These are phyloP conservation scores for Sclerotinia sclerotiorum DNA, from an alignment of 2,329 filamentous ascomycete genomes.

Conservation along the genomic window DNA sequence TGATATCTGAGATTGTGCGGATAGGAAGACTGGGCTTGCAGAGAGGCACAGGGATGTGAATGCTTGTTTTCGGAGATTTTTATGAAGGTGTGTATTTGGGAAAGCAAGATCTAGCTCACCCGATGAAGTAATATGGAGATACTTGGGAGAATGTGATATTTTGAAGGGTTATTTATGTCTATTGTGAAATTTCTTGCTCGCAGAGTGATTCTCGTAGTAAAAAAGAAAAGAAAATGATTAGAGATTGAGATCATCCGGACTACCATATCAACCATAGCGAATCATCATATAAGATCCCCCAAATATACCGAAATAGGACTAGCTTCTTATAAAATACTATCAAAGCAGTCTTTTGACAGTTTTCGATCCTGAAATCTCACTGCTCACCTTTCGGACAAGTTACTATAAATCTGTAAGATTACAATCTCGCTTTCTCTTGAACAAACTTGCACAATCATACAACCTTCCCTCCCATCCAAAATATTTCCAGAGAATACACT, in stretches of 20 bases:
- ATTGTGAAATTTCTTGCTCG: background rate
- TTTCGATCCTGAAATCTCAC: too few species aligned
- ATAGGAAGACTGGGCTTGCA: background rate
- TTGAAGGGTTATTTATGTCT: background rate
- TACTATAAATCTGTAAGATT: background rate
- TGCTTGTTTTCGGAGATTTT: background rate
- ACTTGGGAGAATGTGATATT: too few species aligned
- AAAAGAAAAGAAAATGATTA: background rate
- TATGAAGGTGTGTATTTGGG: background rate
- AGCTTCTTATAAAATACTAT: background rate
- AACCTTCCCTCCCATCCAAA: background rate
- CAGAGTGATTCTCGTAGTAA: fast-evolving
- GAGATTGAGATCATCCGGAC: too few species aligned
- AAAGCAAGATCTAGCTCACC: background rate
- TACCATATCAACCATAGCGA: too few species aligned
- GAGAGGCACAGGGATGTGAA: background rate
- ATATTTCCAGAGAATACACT: background rate
- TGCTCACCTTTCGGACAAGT: background rate
- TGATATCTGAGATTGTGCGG: background rate
- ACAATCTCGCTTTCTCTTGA: background rate
- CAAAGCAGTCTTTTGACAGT: background rate
- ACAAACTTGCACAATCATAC: background rate
- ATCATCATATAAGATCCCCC: background rate
- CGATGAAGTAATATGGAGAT: background rate
- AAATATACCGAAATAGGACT: background rate